Base-by-base conservation (phyloP, 805 yeast species). In the Candida golubevii region DNA sequence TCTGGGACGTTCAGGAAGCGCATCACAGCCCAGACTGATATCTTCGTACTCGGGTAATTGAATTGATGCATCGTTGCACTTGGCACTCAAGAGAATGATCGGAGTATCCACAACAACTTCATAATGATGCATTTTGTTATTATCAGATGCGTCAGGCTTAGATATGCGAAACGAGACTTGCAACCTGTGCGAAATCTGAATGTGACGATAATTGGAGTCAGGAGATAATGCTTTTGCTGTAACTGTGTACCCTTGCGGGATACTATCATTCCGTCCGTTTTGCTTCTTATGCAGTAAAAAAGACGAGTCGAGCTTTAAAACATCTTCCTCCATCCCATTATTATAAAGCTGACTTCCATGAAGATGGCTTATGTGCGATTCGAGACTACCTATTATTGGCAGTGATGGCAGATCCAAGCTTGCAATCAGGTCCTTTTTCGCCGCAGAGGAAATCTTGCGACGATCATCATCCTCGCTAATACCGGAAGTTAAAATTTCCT, bases 51-150 rank as follows among this genome's bases (percentile, higher is more conserved):
- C 59, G 0, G 77, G 77, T 36, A 71, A 59, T 47, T 70, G 75
- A 7, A 62, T 57, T 1, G 74, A 65, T 5, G 53, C 69, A 7
- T 67, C 74, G 48, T 61, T 62, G 51, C 75, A 71, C 46, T 66
- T 67, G 0, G 75, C 58, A 50, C 74, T 69, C 39, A 71, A 56
- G 46, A 71, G 58, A 30, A 76, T 72, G 32, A 85, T 70, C 0
- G 93, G 93, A 0, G 91, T 84, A 57, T 85, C 93, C 33, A 85
- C 84, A 36, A 85, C 78, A 15, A 85, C 90, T 54, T 85, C 95
- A 56, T 82, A 85, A 59, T 85, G 90, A 54, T 83, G 88, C 66
- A 79, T 63, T 49, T 76, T 77, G 45, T 39, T 58, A 44, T 65
- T 57, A 42, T 54, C 73, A 38, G 63, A 58, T 0, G 77, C 72